A percentile compares a stretch with the other conserved stretches of the same genome.
phyloP scores from a whole-genome alignment of 106 monocot species.

The Dendrobium chrysotoxum region DNA sequence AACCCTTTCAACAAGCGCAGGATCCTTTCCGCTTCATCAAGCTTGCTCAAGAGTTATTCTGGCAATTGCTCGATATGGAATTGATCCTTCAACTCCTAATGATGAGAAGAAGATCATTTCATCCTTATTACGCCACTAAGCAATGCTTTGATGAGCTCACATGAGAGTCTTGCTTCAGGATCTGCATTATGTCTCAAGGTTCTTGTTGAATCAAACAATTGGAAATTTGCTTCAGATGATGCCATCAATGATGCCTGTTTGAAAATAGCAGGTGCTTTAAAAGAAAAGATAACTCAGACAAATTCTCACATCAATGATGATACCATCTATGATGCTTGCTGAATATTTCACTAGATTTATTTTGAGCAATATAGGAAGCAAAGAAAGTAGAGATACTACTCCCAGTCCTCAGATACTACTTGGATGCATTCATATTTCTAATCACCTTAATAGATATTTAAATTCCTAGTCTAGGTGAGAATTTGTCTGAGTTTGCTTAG shows the following conservation, averaged over 20 bases:
- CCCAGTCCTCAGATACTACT: constrained; percentile 57
- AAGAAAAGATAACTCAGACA: constrained; percentile 62
- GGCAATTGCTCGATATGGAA: constrained; percentile 87
- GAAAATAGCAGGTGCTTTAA: constrained; percentile 66
- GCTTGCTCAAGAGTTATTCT: constrained; percentile 92
- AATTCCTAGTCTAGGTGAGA: too few species aligned
- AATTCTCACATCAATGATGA: constrained; percentile 44
- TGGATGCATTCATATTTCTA: not conserved
- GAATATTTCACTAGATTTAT: constrained; percentile 56
- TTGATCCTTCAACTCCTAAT: constrained; percentile 67
- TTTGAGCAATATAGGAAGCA: constrained; percentile 10
- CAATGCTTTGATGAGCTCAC: constrained; percentile 52
- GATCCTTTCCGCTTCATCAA: constrained; percentile 87
- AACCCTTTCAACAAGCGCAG: too few species aligned
- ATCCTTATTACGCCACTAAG: constrained; percentile 68
- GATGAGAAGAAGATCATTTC: constrained; percentile 57
- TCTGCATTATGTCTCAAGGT: constrained; percentile 77
- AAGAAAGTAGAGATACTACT: constrained; percentile 7
- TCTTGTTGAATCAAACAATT: constrained; percentile 78
- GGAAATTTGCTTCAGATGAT: constrained; percentile 65
- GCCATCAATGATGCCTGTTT: constrained; percentile 74
- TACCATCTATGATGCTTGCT: constrained; percentile 7
- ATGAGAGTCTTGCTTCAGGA: constrained; percentile 67
- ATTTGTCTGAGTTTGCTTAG: too few species aligned
- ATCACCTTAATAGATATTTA: not conserved